Conservation (phyloP, 148 eudicot species). For the Camellia sinensis region DNA sequence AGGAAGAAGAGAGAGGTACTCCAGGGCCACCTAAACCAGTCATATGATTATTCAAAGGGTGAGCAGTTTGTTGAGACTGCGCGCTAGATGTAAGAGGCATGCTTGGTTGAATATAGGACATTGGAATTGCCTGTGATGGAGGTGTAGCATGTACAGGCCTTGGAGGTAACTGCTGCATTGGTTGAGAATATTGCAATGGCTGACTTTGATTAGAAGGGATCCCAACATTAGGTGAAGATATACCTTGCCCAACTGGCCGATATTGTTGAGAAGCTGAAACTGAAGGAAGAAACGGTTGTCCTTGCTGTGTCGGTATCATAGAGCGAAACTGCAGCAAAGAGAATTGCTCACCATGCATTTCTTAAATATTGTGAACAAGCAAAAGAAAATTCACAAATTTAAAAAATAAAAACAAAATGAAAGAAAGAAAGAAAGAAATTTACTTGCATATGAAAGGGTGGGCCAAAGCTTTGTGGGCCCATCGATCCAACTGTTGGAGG, state of each 20-base stretch:
- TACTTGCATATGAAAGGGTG: constrained; percentile 72
- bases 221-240: constrained; percentile 35
- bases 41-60: constrained; percentile 37
- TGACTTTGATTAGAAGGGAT: constrained; percentile 52
- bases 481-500: constrained; percentile 55
- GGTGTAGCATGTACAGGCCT: constrained; percentile 50
- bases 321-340: constrained; percentile 65
- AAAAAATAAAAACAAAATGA: background rate
- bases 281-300: constrained; percentile 54
- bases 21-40: constrained; percentile 59
- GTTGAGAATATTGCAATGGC: constrained; percentile 63
- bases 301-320: constrained; percentile 55
- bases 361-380: background rate
- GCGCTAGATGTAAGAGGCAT: constrained; percentile 54
- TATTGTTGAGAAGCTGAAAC: constrained; percentile 49
- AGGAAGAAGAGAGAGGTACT: constrained; percentile 61
- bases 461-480: constrained; percentile 66
- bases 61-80: constrained; percentile 49
- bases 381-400: background rate
- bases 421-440: background rate
- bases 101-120: constrained; percentile 57
- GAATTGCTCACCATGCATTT: background rate
- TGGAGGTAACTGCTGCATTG: constrained; percentile 71
- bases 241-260: constrained; percentile 54
- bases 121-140: constrained; percentile 50